Evolutionary conservation across 129 eudicot genomes (phyloP).

Genomic region (Heracleum sosnowskyi): DNA sequence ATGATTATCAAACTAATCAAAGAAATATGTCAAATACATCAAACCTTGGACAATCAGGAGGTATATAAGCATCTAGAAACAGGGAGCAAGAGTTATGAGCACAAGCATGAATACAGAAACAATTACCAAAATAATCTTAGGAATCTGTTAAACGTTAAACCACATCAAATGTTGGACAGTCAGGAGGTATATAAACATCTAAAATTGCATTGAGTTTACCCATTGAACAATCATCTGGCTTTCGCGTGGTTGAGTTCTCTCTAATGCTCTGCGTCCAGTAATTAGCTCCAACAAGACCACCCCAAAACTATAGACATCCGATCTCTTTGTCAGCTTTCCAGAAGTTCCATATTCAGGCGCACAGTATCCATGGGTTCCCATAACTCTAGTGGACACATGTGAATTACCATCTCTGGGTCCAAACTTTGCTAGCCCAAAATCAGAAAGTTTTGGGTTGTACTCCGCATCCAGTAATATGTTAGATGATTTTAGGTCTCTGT

Average conservation of each 20-base stretch:
- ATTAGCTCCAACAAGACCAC: constrained; percentile 43
- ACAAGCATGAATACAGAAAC: not conserved
- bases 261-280: constrained; percentile 29
- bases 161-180: not conserved
- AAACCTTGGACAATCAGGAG: not conserved
- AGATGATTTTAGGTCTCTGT: constrained; percentile 34
- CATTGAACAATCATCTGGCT: constrained; percentile 20
- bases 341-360: constrained; percentile 38
- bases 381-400: constrained; percentile 35
- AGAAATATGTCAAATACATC: not conserved
- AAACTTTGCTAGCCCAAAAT: constrained; percentile 43
- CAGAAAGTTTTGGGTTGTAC: constrained; percentile 40
- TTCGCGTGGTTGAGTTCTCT: constrained; percentile 3
- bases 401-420: constrained; percentile 26
- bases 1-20: not conserved
- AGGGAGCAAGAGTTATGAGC: not conserved
- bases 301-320: constrained; percentile 40
- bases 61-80: not conserved
- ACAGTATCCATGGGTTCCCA: constrained; percentile 45
- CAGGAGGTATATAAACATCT: not conserved
- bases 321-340: constrained; percentile 28
- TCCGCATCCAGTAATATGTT: constrained; percentile 34
- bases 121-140: not conserved
- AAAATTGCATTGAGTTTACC: constrained; percentile 16
- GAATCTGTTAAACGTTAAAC: not conserved